A percentile compares a stretch with the other conserved stretches of the same genome.
These are phyloP conservation scores for Paraphysoderma sedebokerense DNA, from an alignment of 371 early-diverging fungal genomes.

Conservation along the genomic window DNA sequence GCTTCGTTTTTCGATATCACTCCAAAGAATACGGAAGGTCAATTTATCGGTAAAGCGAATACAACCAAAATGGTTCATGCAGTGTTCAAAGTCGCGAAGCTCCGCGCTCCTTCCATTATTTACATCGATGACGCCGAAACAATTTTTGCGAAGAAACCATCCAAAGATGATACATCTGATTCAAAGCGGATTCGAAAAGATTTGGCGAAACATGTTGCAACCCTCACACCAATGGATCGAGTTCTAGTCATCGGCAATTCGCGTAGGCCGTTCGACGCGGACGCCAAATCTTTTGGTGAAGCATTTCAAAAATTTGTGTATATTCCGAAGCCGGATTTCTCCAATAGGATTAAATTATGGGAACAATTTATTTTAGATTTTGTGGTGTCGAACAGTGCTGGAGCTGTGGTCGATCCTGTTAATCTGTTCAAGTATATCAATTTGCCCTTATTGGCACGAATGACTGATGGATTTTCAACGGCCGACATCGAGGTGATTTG, in stretches of 20 bases:
- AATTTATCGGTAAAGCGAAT: slow-evolving; percentile 24
- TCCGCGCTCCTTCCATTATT: slow-evolving; percentile 26
- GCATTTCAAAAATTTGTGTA: slow-evolving; percentile 20
- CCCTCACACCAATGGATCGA: slow-evolving; percentile 18
- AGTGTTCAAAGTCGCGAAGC: slow-evolving; percentile 38
- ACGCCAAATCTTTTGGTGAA: slow-evolving; percentile 25
- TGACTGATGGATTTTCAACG: too few species aligned
- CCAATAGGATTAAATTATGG: slow-evolving; percentile 20
- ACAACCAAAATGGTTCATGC: slow-evolving; percentile 33
- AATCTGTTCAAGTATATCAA: not conserved
- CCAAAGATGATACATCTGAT: slow-evolving; percentile 34
- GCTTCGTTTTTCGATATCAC: slow-evolving; percentile 28
- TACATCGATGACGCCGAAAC: slow-evolving; percentile 32
- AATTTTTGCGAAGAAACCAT: slow-evolving; percentile 36
- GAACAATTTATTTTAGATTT: slow-evolving; percentile 14
- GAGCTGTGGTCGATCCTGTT: not conserved
- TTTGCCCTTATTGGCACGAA: too few species aligned
- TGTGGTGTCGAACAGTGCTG: not conserved
- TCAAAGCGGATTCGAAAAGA: slow-evolving; percentile 39
- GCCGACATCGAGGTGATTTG: too few species aligned
- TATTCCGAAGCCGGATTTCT: slow-evolving; percentile 27
- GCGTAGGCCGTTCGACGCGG: slow-evolving; percentile 33
- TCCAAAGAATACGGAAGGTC: slow-evolving; percentile 29
- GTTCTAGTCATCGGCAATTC: slow-evolving; percentile 22
- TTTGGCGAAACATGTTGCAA: slow-evolving; percentile 23